Conservation (phyloP, 1,284 basidiomycete genomes). For the Amylostereum chailletii region DNA sequence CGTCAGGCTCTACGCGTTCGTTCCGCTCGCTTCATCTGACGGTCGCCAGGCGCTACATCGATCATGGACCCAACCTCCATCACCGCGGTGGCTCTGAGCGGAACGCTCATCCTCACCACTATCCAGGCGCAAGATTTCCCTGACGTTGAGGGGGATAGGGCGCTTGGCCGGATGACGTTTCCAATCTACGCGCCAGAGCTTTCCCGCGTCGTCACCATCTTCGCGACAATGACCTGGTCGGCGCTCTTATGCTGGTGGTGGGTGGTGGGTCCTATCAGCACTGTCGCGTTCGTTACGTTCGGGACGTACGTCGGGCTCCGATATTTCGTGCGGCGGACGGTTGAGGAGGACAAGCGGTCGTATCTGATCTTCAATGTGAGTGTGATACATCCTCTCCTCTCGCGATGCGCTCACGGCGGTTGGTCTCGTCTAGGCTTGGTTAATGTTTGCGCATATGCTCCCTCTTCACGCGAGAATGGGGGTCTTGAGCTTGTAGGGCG, state of each 20-base stretch:
- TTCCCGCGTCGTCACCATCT: constrained; percentile 19
- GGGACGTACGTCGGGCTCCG: constrained; percentile 19
- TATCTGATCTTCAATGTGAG: constrained; percentile 22
- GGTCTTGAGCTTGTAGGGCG: not conserved
- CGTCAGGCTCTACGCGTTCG: constrained; percentile 6
- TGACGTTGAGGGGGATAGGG: constrained; percentile 24
- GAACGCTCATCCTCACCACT: constrained; percentile 23
- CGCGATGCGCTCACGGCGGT: constrained; percentile 4
- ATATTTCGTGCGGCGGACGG: constrained; percentile 15
- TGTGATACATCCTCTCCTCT: constrained; percentile 3
- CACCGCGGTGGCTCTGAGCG: constrained; percentile 19
- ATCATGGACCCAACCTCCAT: constrained; percentile 3
- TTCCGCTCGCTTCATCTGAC: not conserved
- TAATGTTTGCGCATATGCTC: constrained; percentile 11
- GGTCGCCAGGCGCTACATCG: too few relatives aligned
- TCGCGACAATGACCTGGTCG: constrained; percentile 21
- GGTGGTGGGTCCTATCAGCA: constrained; percentile 2
- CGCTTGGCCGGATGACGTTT: constrained; percentile 22
- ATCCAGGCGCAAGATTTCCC: constrained; percentile 27
- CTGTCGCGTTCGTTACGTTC: constrained; percentile 14
- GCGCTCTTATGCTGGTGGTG: too few relatives aligned
- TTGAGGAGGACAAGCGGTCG: constrained; percentile 15
- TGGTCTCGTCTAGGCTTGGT: constrained; percentile 7
- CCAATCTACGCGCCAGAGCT: constrained; percentile 23
- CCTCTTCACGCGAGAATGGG: constrained; percentile 10